Evolutionary conservation across 805 yeast species (phyloP).

Genomic region (Cyberlindnera euphorbiae): DNA sequence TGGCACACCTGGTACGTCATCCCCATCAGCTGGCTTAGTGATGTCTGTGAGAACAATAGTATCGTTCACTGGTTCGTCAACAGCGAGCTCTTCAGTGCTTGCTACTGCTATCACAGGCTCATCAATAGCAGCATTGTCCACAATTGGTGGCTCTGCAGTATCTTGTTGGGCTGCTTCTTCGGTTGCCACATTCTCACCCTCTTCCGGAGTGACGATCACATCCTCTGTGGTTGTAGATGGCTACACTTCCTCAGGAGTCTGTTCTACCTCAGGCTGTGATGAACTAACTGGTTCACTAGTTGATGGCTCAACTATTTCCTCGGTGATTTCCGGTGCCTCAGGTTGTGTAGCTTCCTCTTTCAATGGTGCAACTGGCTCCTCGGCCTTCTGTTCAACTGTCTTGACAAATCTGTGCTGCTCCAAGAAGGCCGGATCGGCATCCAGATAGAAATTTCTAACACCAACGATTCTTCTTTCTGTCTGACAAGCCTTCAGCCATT

Average conservation of each 20-base stretch:
- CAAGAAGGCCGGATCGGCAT: constrained; percentile 42
- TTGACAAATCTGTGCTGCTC: constrained; percentile 41
- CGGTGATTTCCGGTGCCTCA: too few species aligned
- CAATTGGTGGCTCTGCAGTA: constrained; percentile 1
- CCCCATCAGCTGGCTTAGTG: too few species aligned
- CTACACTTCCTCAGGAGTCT: too few species aligned
- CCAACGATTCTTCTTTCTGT: constrained; percentile 86
- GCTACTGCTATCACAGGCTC: constrained; percentile 28
- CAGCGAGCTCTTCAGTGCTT: constrained; percentile 20
- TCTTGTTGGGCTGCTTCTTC: background rate
- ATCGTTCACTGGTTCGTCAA: background rate
- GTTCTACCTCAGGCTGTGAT: too few species aligned
- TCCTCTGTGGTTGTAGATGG: too few species aligned
- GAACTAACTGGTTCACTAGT: too few species aligned
- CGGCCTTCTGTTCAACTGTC: constrained; percentile 9
- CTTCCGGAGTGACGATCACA: too few species aligned
- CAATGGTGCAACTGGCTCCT: constrained; percentile 8
- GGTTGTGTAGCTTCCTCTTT: constrained; percentile 10
- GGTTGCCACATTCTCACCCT: too few species aligned
- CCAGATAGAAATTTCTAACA: constrained; percentile 79
- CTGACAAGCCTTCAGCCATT: constrained; percentile 95
- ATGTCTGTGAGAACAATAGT: too few species aligned
- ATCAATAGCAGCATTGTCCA: background rate
- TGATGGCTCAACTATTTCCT: too few species aligned
- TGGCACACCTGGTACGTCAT: too few species aligned